A percentile compares a stretch with the other conserved stretches of the same genome.
These are phyloP conservation scores for Toxoplasma gondii DNA, from an alignment of 169 alveolate species.

Conservation along the genomic window DNA sequence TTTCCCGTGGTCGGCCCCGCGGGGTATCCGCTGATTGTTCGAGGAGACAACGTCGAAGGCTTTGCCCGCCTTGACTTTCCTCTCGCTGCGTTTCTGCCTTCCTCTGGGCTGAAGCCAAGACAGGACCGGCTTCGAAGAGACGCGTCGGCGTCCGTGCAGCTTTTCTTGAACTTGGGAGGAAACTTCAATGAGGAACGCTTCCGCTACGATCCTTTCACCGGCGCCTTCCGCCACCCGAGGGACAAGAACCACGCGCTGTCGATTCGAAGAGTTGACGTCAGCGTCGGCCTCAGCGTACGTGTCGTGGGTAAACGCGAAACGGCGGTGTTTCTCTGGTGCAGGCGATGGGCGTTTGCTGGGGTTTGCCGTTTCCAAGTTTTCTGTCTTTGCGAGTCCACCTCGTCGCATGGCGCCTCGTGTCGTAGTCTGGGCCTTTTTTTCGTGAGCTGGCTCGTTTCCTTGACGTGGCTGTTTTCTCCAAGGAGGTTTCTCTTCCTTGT, in stretches of 20 bases:
- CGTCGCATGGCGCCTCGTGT: no score
- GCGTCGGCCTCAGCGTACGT: background rate
- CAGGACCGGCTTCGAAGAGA: background rate
- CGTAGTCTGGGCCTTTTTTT: no score
- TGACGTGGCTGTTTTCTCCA: no score
- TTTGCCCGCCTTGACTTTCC: background rate
- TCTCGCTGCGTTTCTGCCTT: background rate
- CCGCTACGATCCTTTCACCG: conserved; percentile 6
- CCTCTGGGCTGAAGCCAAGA: background rate
- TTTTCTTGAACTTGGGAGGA: background rate
- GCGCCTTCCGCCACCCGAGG: background rate
- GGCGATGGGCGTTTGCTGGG: no score
- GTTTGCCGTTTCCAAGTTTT: no score
- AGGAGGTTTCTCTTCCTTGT: no score
- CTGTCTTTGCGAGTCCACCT: no score
- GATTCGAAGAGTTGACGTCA: background rate
- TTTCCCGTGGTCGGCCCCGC: background rate
- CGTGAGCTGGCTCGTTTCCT: no score
- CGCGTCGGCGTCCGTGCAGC: background rate
- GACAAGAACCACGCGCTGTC: background rate
- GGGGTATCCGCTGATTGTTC: background rate
- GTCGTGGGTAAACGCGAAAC: background rate
- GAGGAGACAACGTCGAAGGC: conserved; percentile 30
- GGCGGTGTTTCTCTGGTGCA: no score
- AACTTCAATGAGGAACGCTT: conserved; percentile 19